Evolutionary conservation across 2,329 filamentous ascomycete genomes (phyloP), one percentile per base, ranked within the genome.

Genomic region (Emericellopsis cladophorae): DNA sequence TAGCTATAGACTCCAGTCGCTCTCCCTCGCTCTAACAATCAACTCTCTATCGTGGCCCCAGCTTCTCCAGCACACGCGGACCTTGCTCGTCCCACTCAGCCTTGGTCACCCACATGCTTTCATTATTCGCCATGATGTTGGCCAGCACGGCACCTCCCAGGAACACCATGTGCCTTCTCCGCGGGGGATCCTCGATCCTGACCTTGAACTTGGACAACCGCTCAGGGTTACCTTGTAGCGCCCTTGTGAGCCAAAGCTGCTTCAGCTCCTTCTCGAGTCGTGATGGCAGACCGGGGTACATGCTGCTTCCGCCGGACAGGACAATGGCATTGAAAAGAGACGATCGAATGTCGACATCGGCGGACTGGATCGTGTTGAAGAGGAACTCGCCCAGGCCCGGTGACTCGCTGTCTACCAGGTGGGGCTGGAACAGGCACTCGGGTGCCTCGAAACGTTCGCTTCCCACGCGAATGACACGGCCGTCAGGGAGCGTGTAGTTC

Each of bases 151-250:
- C 92, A 52, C 92, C 92, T 44, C 92, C 92, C 42, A 98, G 67
- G 74, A 98, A 96, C n/a, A 98, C 92, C 89, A 98, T 96, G 70
- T 98, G 92, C 64, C 90, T 76, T 67, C 92, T 78, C 65, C 92
- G 77, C 29, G 92, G 92, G 40, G 92, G 92, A 61, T 98, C 92
- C 63, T 98, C 92, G 70, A 98, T 96, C 62, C 92, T 79, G 50
- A 98, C 90, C 77, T 96, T 98, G 76, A 98, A 98, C 79, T 96
- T 98, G 79, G 78, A 86, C 56, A 98, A 64, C 50, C 92, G 78
- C 66, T 96, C 90, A 1, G 92, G 90, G 63, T 98, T 88, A 44
- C 90, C 89, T 44, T 81, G 76, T 51, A 98, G 69, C 35, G 95
- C 88, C 49, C 83, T 81, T 41, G 90, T 95, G 49, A 98, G 76